Percentiles rank a stretch among this genome's conserved stretches.
Conservation (phyloP, 2,329 filamentous ascomycete species). For the Tetracladium maxilliforme region DNA sequence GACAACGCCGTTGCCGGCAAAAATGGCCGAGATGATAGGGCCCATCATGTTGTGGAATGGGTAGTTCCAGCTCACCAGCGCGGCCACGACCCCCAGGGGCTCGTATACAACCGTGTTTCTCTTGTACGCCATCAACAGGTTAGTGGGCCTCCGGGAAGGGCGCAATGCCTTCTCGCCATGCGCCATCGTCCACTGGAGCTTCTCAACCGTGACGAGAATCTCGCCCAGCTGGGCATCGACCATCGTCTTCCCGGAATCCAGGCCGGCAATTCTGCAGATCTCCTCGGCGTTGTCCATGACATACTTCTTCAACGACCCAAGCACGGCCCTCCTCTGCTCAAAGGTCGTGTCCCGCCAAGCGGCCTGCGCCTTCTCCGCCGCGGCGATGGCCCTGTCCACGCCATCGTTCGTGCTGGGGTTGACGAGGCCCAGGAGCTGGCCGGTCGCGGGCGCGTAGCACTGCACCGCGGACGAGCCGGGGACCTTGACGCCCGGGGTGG, state of each 20-base stretch:
- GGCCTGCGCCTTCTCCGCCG: constrained; percentile 59
- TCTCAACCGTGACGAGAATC: constrained; percentile 86
- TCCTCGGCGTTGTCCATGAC: constrained; percentile 80
- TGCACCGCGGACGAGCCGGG: constrained; percentile 54
- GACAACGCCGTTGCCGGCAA: constrained; percentile 80
- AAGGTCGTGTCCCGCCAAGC: constrained; percentile 71
- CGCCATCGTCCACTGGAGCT: constrained; percentile 83
- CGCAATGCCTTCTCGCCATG: constrained; percentile 74
- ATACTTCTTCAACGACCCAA: constrained; percentile 68
- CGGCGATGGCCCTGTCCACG: constrained; percentile 66
- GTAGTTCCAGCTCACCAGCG: constrained; percentile 95
- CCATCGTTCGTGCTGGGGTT: constrained; percentile 62
- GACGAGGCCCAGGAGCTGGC: constrained; percentile 64
- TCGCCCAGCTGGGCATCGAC: constrained; percentile 90
- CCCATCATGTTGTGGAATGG: constrained; percentile 91
- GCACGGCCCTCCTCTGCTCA: constrained; percentile 58
- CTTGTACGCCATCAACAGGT: constrained; percentile 92
- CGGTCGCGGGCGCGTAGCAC: constrained; percentile 84
- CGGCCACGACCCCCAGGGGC: constrained; percentile 81
- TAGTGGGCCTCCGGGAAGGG: constrained; percentile 65
- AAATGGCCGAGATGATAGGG: constrained; percentile 79
- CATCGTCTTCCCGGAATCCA: constrained; percentile 93
- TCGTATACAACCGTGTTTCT: constrained; percentile 82
- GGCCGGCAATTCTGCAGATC: constrained; percentile 71
- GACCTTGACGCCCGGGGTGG: too few relatives aligned